Base-by-base conservation (phyloP, 208 protist species). In the Borovskyia barvae region DNA sequence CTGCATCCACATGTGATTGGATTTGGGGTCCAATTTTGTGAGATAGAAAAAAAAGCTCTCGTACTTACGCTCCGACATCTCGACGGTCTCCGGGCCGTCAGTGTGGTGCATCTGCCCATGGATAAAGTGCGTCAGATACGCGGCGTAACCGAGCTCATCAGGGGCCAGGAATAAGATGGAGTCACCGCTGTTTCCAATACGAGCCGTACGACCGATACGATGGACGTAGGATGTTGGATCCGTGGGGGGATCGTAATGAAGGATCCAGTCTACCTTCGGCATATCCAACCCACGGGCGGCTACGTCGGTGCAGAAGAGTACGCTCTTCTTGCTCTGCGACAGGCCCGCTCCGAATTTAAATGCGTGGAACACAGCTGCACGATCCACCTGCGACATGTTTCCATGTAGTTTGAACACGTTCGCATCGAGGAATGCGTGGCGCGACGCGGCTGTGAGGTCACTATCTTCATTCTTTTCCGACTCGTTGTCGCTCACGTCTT, bases 181-280 rank as follows among this genome's bases (percentile, higher is more conserved):
- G 59, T 93, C 85, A 48, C 97, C 97, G 25, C 76, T 80, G 35
- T 93, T 86, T 30, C 96, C 97, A n/a, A 97, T 78, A 62, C 97
- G 90, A 17, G 97, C 97, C 15, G 97, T 99, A 42, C 97, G 77
- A 14, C 97, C 97, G 39, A 98, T 90, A 39, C 97, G 83, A 57
- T 99, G 97, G 5, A 98, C 77, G 71, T 99, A 99, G 60, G 92
- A 90, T 9, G 81, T 90, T n/a, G 90, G 82, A 41, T 98, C 93
- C 0, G 79, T 77, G 4, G 97, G 97, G 9, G 97, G 94, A 72
- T 99, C 97, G 72, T 98, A 99, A 66, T 99, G 98, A 35, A 99
- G 72, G 49, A 99, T 99, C 93, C 94, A 98, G 59, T 97, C 87
- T 17, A 99, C 88, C 12, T 50, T 68, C 7, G 97, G 96, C 64